Base-by-base conservation (phyloP, 257 asterid species). In the Lithospermum erythrorhizon region DNA sequence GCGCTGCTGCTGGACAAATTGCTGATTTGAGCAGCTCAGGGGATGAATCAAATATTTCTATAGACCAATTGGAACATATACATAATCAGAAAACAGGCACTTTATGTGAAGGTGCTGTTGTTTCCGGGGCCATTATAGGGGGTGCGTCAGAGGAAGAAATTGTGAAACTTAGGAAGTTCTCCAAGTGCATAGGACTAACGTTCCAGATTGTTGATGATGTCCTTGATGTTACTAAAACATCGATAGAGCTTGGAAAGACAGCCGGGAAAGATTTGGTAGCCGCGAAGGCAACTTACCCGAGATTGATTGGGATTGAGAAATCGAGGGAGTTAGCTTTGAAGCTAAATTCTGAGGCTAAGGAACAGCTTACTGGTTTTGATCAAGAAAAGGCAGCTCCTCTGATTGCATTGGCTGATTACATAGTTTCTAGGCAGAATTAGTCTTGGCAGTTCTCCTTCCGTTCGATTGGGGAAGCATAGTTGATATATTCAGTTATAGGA, bases 151-250 rank as follows among this genome's bases (percentile, higher is more conserved):
- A 61, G 0, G 71, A 68, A 0, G 84, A 82, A 23, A 75, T 87
- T 3, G 87, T 78, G 59, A 87, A 81, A 22, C 8, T 87, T 22
- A 70, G 89, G 58, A 81, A 57, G 1, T 87, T 82, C 3, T 89
- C 91, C 0, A 67, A 82, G 62, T 79, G 83, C 30, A 84, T 87
- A 1, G 96, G 96, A 32, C 58, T 87, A 35, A 70, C 84, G 2
- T 87, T 87, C 60, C 95, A 87, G 63, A 94, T 87, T 25, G 94
- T 87, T 14, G 95, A 87, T 57, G 94, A 87, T 15, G 82, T 87
- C 19, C 82, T 87, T 16, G 96, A 87, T 21, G 91, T 87, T 6
- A 87, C 96, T 0, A 81, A 84, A 23, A 79, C 96, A 0, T 82
- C 90, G 2, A 71, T 70, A 47, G 94, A 84, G 59, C 64, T 84